phyloP scores from a whole-genome alignment of 1,284 basidiomycete genomes.

The Hortiboletus rubellus region DNA sequence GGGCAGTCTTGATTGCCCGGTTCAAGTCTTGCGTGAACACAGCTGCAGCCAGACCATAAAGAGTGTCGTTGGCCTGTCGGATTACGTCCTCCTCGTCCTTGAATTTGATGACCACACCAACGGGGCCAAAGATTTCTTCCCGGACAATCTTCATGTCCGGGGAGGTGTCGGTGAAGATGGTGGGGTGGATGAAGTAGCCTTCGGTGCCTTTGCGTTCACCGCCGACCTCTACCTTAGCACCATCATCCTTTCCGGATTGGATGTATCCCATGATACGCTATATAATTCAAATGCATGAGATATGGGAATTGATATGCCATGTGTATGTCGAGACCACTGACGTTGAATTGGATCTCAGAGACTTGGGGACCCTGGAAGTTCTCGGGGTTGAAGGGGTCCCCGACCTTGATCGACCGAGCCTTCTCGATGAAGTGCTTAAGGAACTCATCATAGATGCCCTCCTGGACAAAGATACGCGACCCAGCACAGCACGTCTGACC shows the following conservation, averaged over 20 bases:
- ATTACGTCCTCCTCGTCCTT: constrained; percentile 72
- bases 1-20: constrained; percentile 72
- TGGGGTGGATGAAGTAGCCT: constrained; percentile 80
- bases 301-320: constrained; percentile 39
- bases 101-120: constrained; percentile 75
- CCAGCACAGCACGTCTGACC: constrained; percentile 87
- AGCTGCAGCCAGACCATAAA: constrained; percentile 84
- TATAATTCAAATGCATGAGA: not conserved
- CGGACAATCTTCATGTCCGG: constrained; percentile 84
- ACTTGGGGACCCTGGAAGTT: constrained; percentile 91
- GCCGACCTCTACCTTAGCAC: constrained; percentile 80
- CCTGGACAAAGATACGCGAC: constrained; percentile 85
- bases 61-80: constrained; percentile 78
- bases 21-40: constrained; percentile 84
- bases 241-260: constrained; percentile 77
- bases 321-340: constrained; percentile 37
- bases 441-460: constrained; percentile 80
- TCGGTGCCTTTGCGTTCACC: constrained; percentile 74
- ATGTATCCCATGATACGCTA: constrained; percentile 89
- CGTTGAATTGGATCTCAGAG: constrained; percentile 66
- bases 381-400: constrained; percentile 75
- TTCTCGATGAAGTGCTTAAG: constrained; percentile 59
- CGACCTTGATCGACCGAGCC: constrained; percentile 61
- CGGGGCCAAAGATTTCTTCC: constrained; percentile 93
- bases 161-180: constrained; percentile 80